Conservation (phyloP, 139 green algal species). For the Limnomonas spitsbergensis region DNA sequence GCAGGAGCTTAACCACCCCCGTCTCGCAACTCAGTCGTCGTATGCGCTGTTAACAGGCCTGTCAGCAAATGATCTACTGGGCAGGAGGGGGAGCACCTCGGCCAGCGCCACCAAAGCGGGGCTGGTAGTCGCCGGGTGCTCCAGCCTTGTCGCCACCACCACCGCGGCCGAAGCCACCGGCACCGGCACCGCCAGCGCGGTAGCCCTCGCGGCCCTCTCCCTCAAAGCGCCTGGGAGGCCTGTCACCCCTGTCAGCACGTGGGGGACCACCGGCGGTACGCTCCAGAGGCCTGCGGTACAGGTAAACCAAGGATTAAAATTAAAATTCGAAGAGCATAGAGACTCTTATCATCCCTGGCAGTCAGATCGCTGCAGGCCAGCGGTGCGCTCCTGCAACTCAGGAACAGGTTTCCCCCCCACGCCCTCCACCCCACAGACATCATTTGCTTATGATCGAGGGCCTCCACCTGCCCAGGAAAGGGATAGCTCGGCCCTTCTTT, state of each 20-base stretch:
- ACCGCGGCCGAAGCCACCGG: conserved; percentile 62
- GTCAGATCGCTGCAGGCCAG: too few species aligned
- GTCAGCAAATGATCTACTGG: too few species aligned
- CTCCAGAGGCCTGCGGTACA: conserved; percentile 25
- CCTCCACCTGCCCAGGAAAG: too few species aligned
- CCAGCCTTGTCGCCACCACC: conserved; percentile 49
- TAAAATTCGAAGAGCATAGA: too few species aligned
- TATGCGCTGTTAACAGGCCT: too few species aligned
- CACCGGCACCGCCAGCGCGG: conserved; percentile 47
- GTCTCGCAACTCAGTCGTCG: too few species aligned
- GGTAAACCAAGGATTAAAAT: neutral
- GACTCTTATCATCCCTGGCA: too few species aligned
- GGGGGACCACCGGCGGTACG: conserved; percentile 23
- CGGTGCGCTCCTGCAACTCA: too few species aligned
- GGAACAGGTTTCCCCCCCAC: neutral
- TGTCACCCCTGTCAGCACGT: conserved; percentile 37
- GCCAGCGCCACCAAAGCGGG: conserved; percentile 51
- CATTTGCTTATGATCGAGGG: too few species aligned
- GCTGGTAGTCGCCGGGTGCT: conserved; percentile 57
- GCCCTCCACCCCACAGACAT: neutral
- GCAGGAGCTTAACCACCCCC: too few species aligned
- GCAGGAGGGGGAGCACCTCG: conserved; percentile 32
- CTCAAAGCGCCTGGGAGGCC: conserved; percentile 49
- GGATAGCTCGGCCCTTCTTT: too few species aligned
- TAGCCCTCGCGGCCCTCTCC: conserved; percentile 60